These are phyloP conservation scores for Fraxinus nigra DNA, from an alignment of 305 asterid species.

Conservation along the genomic window DNA sequence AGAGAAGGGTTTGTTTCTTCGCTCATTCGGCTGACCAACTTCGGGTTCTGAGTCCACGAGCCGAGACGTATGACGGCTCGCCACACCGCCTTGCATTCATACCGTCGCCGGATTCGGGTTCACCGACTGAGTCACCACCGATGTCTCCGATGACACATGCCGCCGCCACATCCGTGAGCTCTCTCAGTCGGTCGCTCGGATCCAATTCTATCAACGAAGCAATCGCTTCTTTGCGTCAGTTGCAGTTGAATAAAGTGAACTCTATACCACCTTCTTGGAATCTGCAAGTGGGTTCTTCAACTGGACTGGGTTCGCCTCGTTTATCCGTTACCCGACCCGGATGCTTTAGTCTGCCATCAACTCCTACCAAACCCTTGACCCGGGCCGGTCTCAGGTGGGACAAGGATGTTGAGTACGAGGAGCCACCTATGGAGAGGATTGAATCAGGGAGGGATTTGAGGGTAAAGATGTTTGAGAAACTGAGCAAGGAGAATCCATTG, in stretches of 20 bases:
- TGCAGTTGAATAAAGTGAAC: constrained; percentile 41
- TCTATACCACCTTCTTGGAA: constrained; percentile 31
- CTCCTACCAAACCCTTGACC: constrained; percentile 33
- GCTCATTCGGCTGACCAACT: constrained; percentile 30
- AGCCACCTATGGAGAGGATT: constrained; percentile 43
- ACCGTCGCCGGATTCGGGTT: constrained; percentile 39
- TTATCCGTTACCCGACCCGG: constrained; percentile 32
- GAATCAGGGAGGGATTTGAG: constrained; percentile 53
- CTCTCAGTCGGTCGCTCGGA: constrained; percentile 38
- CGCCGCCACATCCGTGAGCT: neutral
- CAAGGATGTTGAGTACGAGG: constrained; percentile 22
- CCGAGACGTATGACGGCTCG: constrained; percentile 28
- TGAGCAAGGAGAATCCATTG: constrained; percentile 50
- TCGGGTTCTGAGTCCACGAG: constrained; percentile 38
- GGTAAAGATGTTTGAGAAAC: constrained; percentile 43
- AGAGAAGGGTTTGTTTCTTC: constrained; percentile 30
- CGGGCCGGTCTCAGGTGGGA: constrained; percentile 28
- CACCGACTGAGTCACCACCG: constrained; percentile 55
- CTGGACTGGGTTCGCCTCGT: constrained; percentile 34
- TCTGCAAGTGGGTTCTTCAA: constrained; percentile 20
- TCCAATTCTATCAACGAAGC: constrained; percentile 34
- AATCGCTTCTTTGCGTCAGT: constrained; percentile 40
- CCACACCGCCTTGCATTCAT: constrained; percentile 28
- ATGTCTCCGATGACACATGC: constrained; percentile 43
- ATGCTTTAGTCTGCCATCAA: constrained; percentile 39